A percentile compares a stretch with the other conserved stretches of the same genome.
Conservation (phyloP, 768 basidiomycete genomes). For the Lactarius sp. region DNA sequence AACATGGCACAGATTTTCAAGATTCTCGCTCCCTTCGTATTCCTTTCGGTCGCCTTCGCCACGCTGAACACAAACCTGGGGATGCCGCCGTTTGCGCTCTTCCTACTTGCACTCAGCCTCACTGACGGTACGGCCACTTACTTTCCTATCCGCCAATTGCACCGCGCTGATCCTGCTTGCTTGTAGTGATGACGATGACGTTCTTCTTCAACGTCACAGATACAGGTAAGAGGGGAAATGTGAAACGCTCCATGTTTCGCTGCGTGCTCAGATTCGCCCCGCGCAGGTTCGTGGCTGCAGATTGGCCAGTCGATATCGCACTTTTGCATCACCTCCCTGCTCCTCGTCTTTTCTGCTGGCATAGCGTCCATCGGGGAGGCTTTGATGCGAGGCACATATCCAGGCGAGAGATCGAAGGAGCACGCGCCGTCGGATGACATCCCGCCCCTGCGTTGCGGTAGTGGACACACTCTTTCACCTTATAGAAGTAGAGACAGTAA, state of each 20-base stretch:
- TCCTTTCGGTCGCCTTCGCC: conserved; percentile 65
- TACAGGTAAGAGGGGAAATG: conserved; percentile 46
- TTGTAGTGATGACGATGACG: conserved; percentile 68
- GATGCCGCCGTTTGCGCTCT: conserved; percentile 75
- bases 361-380: conserved; percentile 70
- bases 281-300: conserved; percentile 76
- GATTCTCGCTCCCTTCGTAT: conserved; percentile 74
- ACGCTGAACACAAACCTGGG: conserved; percentile 60
- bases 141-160: not conserved
- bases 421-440: not conserved
- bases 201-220: conserved; percentile 85
- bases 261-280: not conserved
- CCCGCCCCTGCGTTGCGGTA: not conserved
- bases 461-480: not conserved
- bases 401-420: not conserved
- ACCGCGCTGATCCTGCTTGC: not conserved
- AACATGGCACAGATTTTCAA: conserved; percentile 58
- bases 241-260: not conserved
- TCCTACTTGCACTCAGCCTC: conserved; percentile 69
- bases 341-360: conserved; percentile 75
- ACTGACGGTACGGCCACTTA: conserved; percentile 50
- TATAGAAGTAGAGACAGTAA: not conserved
- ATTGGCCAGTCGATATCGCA: conserved; percentile 87
- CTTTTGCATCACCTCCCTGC: conserved; percentile 76
- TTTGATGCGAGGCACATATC: conserved; percentile 45